phyloP scores from a whole-genome alignment of 2,329 filamentous ascomycete genomes.

The Fusarium ramigenum region DNA sequence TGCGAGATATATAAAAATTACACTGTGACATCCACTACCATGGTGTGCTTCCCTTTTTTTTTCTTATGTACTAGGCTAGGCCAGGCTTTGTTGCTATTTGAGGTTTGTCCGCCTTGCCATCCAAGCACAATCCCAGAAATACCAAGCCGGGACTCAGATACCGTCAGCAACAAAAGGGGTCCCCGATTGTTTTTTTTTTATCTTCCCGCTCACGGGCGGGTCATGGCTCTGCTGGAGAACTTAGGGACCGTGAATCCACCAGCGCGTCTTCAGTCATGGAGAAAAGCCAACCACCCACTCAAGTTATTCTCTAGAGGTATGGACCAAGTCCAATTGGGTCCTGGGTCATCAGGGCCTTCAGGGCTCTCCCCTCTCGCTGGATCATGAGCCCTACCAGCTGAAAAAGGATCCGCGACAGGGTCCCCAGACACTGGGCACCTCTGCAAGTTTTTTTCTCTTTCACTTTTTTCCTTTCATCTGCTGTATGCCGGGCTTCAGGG shows the following conservation, averaged over 20 bases:
- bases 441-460: slow-evolving; percentile 14
- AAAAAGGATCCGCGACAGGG: slow-evolving; percentile 40
- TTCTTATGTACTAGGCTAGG: not conserved
- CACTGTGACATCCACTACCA: slow-evolving; percentile 22
- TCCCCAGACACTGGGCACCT: slow-evolving; percentile 20
- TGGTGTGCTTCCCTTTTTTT: slow-evolving; percentile 2
- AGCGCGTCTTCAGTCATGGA: slow-evolving; percentile 6
- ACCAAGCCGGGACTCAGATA: slow-evolving; percentile 23
- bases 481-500: slow-evolving; percentile 28
- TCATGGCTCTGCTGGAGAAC: slow-evolving; percentile 35
- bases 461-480: slow-evolving; percentile 5
- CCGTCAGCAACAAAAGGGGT: slow-evolving; percentile 18
- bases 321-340: not conserved
- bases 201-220: slow-evolving; percentile 20
- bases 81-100: slow-evolving; percentile 17
- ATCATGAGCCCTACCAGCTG: slow-evolving; percentile 36
- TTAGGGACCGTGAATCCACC: slow-evolving; percentile 28
- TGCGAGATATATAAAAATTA: slow-evolving; percentile 1
- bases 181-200: slow-evolving; percentile 3
- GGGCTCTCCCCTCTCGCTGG: not conserved
- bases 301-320: not conserved
- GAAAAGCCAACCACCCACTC: slow-evolving; percentile 8
- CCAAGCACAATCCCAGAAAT: slow-evolving; percentile 18
- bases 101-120: slow-evolving; percentile 21
- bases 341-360: not conserved